Evolutionary conservation across 345 rosid genomes (phyloP).

Genomic region (Eucalyptus virginea): DNA sequence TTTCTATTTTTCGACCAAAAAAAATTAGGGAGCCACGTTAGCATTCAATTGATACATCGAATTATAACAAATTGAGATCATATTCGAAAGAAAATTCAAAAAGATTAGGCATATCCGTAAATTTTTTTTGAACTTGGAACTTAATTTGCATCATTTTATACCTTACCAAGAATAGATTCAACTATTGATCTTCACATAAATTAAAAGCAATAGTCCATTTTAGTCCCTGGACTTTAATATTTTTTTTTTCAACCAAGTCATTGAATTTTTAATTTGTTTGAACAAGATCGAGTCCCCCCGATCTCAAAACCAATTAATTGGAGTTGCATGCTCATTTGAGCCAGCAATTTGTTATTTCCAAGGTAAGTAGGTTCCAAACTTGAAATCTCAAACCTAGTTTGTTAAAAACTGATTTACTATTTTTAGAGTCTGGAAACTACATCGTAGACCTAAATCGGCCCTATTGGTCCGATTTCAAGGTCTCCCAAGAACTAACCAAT

Average conservation of each 20-base stretch:
- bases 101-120: background rate
- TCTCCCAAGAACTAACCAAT: background rate
- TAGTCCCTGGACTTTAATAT: background rate
- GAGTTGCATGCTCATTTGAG: background rate
- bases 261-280: background rate
- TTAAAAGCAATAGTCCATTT: background rate
- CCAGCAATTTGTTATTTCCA: background rate
- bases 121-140: no score
- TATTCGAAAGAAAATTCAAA: no score
- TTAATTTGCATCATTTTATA: background rate
- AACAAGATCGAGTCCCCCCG: background rate
- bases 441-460: background rate
- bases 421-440: background rate
- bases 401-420: background rate
- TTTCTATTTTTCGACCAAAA: no score
- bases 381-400: background rate
- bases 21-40: background rate
- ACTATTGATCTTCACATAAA: background rate
- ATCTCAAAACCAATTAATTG: background rate
- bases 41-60: background rate
- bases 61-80: background rate
- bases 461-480: accelerated
- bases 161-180: background rate
- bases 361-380: background rate
- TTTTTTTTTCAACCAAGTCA: background rate